Evolutionary conservation across 805 yeast species (phyloP).

Genomic region (Yamadazyma nakazawae): DNA sequence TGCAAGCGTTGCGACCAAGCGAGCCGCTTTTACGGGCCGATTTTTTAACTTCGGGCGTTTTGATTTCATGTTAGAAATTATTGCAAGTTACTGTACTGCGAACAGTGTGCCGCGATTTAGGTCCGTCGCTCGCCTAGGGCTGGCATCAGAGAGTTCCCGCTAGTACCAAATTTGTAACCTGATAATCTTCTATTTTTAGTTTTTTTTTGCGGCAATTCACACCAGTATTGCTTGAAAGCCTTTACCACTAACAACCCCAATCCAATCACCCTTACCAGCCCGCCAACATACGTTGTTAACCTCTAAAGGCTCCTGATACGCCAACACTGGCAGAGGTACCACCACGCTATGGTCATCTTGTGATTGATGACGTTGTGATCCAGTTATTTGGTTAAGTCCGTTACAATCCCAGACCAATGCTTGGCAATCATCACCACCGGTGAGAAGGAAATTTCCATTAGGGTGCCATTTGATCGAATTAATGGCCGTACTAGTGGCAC

Average conservation of each 20-base stretch:
- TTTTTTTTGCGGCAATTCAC: constrained; percentile 1
- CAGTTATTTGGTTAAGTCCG: constrained; percentile 17
- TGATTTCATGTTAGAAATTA: too few species aligned
- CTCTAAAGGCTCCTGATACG: constrained; percentile 64
- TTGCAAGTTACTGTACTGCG: too few species aligned
- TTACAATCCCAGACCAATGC: constrained; percentile 65
- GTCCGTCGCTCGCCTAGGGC: too few species aligned
- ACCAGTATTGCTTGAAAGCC: constrained; percentile 61
- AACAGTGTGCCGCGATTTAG: too few species aligned
- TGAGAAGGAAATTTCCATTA: constrained; percentile 51
- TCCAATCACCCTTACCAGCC: constrained; percentile 68
- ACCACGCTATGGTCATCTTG: neutral
- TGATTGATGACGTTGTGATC: neutral
- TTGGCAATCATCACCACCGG: constrained; percentile 74
- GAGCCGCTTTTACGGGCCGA: neutral
- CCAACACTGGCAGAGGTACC: constrained; percentile 33
- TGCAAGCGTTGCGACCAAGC: neutral
- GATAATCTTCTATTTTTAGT: neutral
- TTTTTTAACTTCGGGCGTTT: too few species aligned
- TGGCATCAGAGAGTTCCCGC: too few species aligned
- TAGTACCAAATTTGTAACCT: neutral
- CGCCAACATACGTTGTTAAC: constrained; percentile 76
- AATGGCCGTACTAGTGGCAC: constrained; percentile 55
- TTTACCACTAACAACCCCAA: constrained; percentile 70
- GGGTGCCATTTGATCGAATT: constrained; percentile 89